Conservation (phyloP, 2,329 filamentous ascomycete species). For the Xylariaceae sp. region DNA sequence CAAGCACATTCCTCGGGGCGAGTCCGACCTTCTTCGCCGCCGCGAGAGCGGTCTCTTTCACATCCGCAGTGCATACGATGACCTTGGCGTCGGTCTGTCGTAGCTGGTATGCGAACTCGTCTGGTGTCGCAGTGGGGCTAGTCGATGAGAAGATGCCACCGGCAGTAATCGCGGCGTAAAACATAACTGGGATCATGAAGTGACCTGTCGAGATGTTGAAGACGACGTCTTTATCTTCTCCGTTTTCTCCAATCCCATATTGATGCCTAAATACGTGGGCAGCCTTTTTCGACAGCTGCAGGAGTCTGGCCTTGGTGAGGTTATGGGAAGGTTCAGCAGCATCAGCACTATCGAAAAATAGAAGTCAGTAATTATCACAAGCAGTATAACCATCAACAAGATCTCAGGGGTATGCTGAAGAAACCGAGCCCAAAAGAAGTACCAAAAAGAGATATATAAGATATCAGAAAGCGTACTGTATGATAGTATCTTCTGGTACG, state of each 20-base stretch:
- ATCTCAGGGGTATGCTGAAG: not conserved
- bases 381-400: too few species aligned
- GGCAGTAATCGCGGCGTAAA: slow-evolving; percentile 35
- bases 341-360: slow-evolving; percentile 47
- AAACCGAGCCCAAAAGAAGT: too few species aligned
- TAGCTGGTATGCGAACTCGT: slow-evolving; percentile 45
- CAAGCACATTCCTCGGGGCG: slow-evolving; percentile 53
- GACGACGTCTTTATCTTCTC: slow-evolving; percentile 34
- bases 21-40: slow-evolving; percentile 57
- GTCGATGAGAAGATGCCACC: slow-evolving; percentile 38
- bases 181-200: slow-evolving; percentile 37
- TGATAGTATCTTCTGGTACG: slow-evolving; percentile 54
- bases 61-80: slow-evolving; percentile 55
- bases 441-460: not conserved
- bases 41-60: slow-evolving; percentile 53
- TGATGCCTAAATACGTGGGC: slow-evolving; percentile 59
- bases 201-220: slow-evolving; percentile 36
- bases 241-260: slow-evolving; percentile 33
- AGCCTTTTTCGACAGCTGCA: slow-evolving; percentile 56
- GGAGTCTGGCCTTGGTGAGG: slow-evolving; percentile 60
- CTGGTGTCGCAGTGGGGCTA: slow-evolving; percentile 33
- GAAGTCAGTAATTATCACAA: not conserved
- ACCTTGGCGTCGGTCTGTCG: slow-evolving; percentile 47
- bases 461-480: slow-evolving; percentile 48
- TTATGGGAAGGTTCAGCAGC: slow-evolving; percentile 60